Evolutionary conservation across 441 rosid genomes (phyloP).

Genomic region (Iberis amara): DNA sequence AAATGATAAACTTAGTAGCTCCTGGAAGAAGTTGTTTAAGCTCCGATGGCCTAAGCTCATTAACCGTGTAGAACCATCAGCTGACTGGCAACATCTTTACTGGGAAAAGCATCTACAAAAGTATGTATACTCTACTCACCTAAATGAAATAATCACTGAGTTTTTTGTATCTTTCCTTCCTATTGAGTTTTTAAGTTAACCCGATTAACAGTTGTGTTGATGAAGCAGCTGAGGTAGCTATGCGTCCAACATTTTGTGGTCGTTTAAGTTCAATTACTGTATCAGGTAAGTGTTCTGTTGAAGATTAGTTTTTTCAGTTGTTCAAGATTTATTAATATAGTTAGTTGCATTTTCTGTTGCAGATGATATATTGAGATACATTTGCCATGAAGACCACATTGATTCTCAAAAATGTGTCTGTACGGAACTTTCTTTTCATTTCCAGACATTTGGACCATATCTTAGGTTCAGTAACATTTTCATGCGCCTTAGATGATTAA

Average conservation of each 20-base stretch:
- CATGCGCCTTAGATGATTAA: not conserved
- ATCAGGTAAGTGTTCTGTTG: constrained; percentile 43
- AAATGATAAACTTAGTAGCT: constrained; percentile 37
- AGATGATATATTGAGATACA: constrained; percentile 45
- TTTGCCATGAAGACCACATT: constrained; percentile 44
- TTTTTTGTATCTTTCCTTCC: not conserved
- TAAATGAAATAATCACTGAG: not conserved
- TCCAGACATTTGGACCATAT: constrained; percentile 51
- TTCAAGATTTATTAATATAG: not conserved
- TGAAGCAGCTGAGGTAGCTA: constrained; percentile 69
- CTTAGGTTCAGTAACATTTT: constrained; percentile 42
- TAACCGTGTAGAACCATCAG: constrained; percentile 26
- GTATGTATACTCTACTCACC: constrained; percentile 32
- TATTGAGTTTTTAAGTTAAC: constrained; percentile 23
- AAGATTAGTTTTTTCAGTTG: not conserved
- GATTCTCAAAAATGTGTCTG: constrained; percentile 31
- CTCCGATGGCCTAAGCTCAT: constrained; percentile 55
- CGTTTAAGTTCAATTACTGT: constrained; percentile 45
- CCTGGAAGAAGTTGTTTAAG: constrained; percentile 61
- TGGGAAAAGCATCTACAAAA: constrained; percentile 81
- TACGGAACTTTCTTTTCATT: constrained; percentile 57
- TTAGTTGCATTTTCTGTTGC: constrained; percentile 22
- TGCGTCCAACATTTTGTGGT: constrained; percentile 58
- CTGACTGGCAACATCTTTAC: constrained; percentile 66
- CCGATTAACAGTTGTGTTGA: constrained; percentile 69